These are phyloP conservation scores for Fusarium sp. DNA, from an alignment of 2,329 filamentous ascomycete genomes.

Conservation along the genomic window DNA sequence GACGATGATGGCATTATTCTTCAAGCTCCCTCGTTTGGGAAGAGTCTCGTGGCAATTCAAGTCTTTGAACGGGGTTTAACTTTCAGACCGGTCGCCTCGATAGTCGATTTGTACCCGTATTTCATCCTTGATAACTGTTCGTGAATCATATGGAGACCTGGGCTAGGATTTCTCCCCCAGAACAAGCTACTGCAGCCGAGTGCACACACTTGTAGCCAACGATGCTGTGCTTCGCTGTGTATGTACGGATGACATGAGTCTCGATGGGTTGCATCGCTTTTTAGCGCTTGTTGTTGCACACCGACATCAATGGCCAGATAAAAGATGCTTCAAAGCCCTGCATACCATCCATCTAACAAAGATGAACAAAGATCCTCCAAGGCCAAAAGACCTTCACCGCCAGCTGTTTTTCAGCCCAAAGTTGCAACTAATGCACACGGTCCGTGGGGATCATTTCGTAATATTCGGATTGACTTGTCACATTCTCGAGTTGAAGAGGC, in stretches of 20 bases:
- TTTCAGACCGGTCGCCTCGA: background rate
- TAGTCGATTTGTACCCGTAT: background rate
- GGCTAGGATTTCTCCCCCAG: background rate
- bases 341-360: slow-evolving; percentile 11
- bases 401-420: slow-evolving; percentile 19
- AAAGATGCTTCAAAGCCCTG: slow-evolving; percentile 13
- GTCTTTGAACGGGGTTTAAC: background rate
- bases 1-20: slow-evolving; percentile 25
- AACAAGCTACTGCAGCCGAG: slow-evolving; percentile 18
- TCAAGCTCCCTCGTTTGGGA: background rate
- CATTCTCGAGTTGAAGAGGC: background rate
- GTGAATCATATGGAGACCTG: background rate
- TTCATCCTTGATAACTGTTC: background rate
- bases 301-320: slow-evolving; percentile 26
- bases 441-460: slow-evolving; percentile 18
- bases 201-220: slow-evolving; percentile 2
- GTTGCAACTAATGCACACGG: slow-evolving; percentile 28
- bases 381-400: slow-evolving; percentile 26
- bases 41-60: background rate
- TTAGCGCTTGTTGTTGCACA: slow-evolving; percentile 20
- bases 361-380: slow-evolving; percentile 13
- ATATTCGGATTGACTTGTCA: slow-evolving; percentile 5
- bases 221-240: background rate
- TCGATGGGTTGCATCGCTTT: slow-evolving; percentile 4
- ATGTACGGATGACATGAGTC: slow-evolving; percentile 15